Evolutionary conservation across 495 filamentous ascomycete genomes (phyloP), one percentile per base, ranked within the genome.

Genomic region (Cercophora newfieldiana): DNA sequence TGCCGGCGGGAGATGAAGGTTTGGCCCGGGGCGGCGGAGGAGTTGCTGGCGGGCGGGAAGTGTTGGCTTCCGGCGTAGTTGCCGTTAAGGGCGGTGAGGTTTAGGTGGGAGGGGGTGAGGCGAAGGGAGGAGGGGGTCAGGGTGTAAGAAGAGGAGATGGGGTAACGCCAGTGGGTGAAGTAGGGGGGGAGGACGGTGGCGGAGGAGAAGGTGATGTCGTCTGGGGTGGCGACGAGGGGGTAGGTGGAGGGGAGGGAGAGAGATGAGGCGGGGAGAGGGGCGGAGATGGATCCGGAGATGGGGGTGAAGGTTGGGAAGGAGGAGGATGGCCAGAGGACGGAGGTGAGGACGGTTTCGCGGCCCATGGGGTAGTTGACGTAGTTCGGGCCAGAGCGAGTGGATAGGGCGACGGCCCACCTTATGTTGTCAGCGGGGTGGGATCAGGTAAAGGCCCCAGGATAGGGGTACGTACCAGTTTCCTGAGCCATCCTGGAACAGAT

Each of bases 351-450:
- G 0, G 84, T 86, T 72, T 89, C 88, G 0, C 87, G 72, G 24
- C 85, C 86, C 85, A 89, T 87, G 25, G 85, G 84, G 61, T 82
- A 87, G 50, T 82, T 78, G n/a, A 79, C 51, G 31, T 78, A 82
- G 24, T 74, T 74, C 0, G 79, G 75, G 0, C 79, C 80, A 18
- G 79, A 80, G 48, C 87, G 78, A 0, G 81, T 84, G 3, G 82
- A 78, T 21, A 81, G 70, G 5, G 78, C 79, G 18, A 79, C 76
- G 2, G 71, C 77, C 79, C 79, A 81, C 76, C 76, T 78, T 16
- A 6, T 21, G 16, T 44, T 7, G 50, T 21, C 25, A 16, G 7
- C 2, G 3, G 30, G 19, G 21, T 1, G 16, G 24, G 18, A 5
- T 44, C 10, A n/a, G 2, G 31, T 22, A 19, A 21, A 26, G 31